phyloP scores from a whole-genome alignment of 108 stramenopile species.

The Discostella pseudostelligera region DNA sequence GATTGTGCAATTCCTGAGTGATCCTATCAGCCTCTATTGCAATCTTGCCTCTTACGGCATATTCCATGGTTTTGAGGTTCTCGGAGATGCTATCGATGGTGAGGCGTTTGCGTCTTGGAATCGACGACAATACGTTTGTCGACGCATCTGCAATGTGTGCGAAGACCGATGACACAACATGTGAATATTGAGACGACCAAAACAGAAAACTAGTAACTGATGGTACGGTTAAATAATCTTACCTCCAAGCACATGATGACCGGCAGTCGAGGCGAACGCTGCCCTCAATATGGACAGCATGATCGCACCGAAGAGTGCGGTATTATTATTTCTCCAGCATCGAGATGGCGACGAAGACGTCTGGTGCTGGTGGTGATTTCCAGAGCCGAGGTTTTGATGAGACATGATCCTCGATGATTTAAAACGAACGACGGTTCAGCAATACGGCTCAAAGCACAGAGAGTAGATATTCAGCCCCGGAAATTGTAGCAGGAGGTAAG shows the following conservation, averaged over 20 bases:
- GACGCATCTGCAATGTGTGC: background rate
- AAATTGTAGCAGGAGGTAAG: too few species aligned
- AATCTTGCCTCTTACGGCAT: slow-evolving; percentile 85
- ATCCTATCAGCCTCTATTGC: slow-evolving; percentile 83
- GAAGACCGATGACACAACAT: background rate
- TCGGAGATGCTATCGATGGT: slow-evolving; percentile 65
- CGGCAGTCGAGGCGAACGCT: slow-evolving; percentile 13
- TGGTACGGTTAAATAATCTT: background rate
- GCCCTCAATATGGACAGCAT: slow-evolving; percentile 17
- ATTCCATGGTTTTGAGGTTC: slow-evolving; percentile 75
- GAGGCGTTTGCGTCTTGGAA: slow-evolving; percentile 45
- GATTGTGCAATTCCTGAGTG: slow-evolving; percentile 43
- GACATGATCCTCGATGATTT: too few species aligned
- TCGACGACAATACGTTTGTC: background rate
- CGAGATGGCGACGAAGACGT: too few species aligned
- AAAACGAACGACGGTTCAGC: too few species aligned
- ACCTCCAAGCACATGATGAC: slow-evolving; percentile 12
- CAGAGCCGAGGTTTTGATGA: too few species aligned
- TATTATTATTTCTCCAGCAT: background rate
- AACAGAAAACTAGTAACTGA: background rate
- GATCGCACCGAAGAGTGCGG: slow-evolving; percentile 6
- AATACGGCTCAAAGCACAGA: too few species aligned
- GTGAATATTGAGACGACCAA: background rate
- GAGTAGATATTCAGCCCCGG: too few species aligned
- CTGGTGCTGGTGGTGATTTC: too few species aligned